Evolutionary conservation across 148 eudicot genomes (phyloP), one percentile per base, ranked within the genome.

Genomic region (Vaccinium corymbosum): DNA sequence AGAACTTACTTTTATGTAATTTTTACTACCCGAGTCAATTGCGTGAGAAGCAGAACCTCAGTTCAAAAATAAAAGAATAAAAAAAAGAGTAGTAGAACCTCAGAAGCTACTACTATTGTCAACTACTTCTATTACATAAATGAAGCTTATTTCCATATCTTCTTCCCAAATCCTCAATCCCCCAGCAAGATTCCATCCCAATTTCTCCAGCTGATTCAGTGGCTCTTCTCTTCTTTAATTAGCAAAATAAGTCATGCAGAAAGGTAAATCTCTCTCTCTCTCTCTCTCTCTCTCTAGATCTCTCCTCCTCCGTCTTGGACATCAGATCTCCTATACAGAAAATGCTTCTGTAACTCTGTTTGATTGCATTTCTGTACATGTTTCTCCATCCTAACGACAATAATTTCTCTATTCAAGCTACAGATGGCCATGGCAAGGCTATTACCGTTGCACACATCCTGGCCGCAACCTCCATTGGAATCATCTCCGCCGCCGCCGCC

Each of bases 391-490:
- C 6, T 7, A 29, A 61, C 10, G 38, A 57, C 19, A 3, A 29
- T 25, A 25, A 51, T 19, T 72, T 15, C 42, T 82, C 55, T 27
- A 27, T 17, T 70, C 9, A n/a, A 46, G 25, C 20, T 84, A 17
- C 15, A 72, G 55, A 85, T 64, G 85, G 87, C 16, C 42, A 73
- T 78, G 80, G 78, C 53, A 85, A 87, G 66, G 11, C 73, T 19
- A 15, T 84, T 19, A 20, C 82, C 25, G 35, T 84, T 38, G 87
- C 88, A 22, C 89, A 84, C 27, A 56, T 90, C 74, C 70, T 86
- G 7, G 84, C 91, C 8, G 88, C 88, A 70, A 76, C 84, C 53
- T 73, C 93, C 64, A 59, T 87, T 10, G 91, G 89, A 5, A 4
- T 86, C 53, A 77, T 86, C 81, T 86, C 78, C 1, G 87, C 90